Conservation (phyloP, 345 rosid genomes). For the Iberis pinnata region DNA sequence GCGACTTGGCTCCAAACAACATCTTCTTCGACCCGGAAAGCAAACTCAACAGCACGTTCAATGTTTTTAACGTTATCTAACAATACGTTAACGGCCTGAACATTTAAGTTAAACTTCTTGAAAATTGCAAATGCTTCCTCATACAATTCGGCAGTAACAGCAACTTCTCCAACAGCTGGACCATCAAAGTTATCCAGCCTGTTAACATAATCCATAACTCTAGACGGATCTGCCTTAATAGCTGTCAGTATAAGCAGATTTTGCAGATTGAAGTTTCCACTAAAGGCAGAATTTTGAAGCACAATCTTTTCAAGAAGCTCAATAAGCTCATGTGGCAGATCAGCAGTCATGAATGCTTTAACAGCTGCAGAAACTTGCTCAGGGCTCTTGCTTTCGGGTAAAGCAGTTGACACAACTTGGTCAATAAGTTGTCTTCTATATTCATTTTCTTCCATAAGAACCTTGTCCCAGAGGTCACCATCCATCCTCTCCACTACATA, state of each 20-base stretch:
- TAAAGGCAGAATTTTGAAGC: conserved; percentile 97
- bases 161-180: conserved; percentile 99
- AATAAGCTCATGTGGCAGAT: conserved; percentile 74
- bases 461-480: conserved; percentile 97
- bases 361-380: conserved; percentile 90
- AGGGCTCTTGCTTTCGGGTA: conserved; percentile 88
- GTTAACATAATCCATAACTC: conserved; percentile 96
- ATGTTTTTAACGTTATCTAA: conserved; percentile 67
- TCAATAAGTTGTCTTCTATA: conserved; percentile 91
- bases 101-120: conserved; percentile 82
- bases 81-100: conserved; percentile 70
- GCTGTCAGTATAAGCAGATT: conserved; percentile 95
- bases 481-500: conserved; percentile 99
- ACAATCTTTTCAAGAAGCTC: conserved; percentile 95
- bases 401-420: conserved; percentile 97
- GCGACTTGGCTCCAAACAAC: conserved; percentile 98
- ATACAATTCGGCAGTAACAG: conserved; percentile 79
- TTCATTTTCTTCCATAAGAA: conserved; percentile 82
- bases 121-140: conserved; percentile 89
- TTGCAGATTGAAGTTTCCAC: conserved; percentile 97
- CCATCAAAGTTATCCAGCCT: conserved; percentile 98
- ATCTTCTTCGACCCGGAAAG: conserved; percentile 97
- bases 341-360: conserved; percentile 84
- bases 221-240: conserved; percentile 93
- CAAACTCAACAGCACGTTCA: conserved; percentile 92